Evolutionary conservation across 768 basidiomycete genomes (phyloP), one percentile per base, ranked within the genome.

Genomic region (Cystobasidiopsis lactophilus): DNA sequence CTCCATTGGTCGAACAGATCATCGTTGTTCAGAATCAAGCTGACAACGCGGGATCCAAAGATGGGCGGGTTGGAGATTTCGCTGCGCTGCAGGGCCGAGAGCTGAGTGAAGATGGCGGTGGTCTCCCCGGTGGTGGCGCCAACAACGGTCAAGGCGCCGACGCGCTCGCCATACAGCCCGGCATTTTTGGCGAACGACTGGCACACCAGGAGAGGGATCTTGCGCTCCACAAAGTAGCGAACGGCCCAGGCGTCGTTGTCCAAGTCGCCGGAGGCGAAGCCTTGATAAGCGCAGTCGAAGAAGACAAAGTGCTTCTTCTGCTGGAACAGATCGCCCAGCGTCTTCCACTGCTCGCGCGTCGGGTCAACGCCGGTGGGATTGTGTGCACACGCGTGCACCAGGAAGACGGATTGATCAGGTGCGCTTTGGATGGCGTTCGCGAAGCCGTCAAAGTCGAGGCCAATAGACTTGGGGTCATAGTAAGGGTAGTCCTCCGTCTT

Each of bases 111-210:
- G 78, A 45, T 85, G 79, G 68, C 77, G 82, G 39, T 60, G 49
- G 85, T 85, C 58, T 75, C 80, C 43, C 78, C 62, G 1, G 55
- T 41, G 21, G 43, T 37, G 21, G 50, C n/a, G 19, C 57, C 57
- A 40, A 70, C 67, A 63, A 98, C 66, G 18, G 89, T 91, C 72
- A 98, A 88, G 3, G 84, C 81, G n/a, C 93, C 93, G 54, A 86
- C 85, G 61, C 93, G 88, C 70, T 96, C 93, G 55, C 88, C 91
- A 66, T 98, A 98, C 39, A 98, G 75, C 50, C 93, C 93, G 79
- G 95, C 91, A 73, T 96, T 96, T 74, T 98, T 98, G 37, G 93
- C 93, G 67, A 93, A 98, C 35, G 84, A 88, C 67, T 98, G 93
- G 58, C 82, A 75, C 24, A 96, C 60, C 75, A 27, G 88, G 82